phyloP scores from a whole-genome alignment of 768 basidiomycete species.

The Mycena kentingensis region DNA sequence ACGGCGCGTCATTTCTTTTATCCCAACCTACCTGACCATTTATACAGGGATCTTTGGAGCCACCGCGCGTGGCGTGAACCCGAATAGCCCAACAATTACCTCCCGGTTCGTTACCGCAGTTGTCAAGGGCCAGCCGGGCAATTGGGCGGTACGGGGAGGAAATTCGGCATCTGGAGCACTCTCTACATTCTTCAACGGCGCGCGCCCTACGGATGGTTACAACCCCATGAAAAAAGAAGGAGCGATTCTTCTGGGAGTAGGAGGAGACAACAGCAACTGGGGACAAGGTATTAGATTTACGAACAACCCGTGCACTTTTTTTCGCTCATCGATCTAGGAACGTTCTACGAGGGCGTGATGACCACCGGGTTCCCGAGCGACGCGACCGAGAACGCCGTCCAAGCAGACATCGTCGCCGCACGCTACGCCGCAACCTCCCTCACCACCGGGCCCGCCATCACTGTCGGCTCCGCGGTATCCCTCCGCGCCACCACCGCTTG shows the following conservation, averaged over 20 bases:
- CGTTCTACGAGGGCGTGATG: constrained; percentile 21
- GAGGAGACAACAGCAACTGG: constrained; percentile 10
- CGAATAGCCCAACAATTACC: constrained; percentile 10
- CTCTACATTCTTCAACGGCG: constrained; percentile 11
- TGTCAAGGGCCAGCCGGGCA: constrained; percentile 17
- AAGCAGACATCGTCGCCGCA: constrained; percentile 15
- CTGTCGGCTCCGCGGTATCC: neutral
- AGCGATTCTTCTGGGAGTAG: constrained; percentile 8
- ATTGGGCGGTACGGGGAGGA: constrained; percentile 14
- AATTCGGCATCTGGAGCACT: constrained; percentile 2
- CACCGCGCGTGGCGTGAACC: neutral
- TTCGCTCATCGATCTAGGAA: constrained; percentile 10
- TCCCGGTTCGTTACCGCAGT: constrained; percentile 19
- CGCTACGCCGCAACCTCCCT: constrained; percentile 7
- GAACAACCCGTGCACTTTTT: too few species aligned
- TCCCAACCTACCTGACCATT: constrained; percentile 3
- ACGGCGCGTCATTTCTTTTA: constrained; percentile 3
- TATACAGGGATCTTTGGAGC: too few species aligned
- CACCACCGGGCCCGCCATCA: constrained; percentile 1
- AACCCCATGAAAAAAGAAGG: constrained; percentile 19
- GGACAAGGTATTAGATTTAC: constrained; percentile 14
- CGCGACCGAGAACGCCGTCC: constrained; percentile 14
- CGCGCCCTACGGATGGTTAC: constrained; percentile 11
- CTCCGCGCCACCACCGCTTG: neutral
- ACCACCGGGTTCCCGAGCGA: constrained; percentile 1